Percentiles rank a stretch among this genome's conserved stretches.
phyloP scores from a whole-genome alignment of 2,329 filamentous ascomycete species.

The Trichoderma cornu-damae region DNA sequence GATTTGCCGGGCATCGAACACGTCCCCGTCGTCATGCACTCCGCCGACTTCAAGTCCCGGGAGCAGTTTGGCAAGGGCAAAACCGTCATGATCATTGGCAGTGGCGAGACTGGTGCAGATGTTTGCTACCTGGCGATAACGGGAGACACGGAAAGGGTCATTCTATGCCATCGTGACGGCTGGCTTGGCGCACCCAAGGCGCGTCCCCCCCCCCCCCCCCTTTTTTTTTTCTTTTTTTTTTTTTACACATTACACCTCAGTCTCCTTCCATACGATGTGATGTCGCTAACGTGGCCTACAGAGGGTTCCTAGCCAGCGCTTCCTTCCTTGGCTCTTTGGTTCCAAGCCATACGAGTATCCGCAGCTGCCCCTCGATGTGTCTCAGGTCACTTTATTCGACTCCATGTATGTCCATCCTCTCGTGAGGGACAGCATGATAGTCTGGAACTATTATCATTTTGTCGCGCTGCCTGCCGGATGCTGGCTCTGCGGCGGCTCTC shows the following conservation, averaged over 20 bases:
- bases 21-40: constrained; percentile 37
- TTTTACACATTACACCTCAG: no score
- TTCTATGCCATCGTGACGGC: constrained; percentile 39
- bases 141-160: constrained; percentile 34
- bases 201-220: no score
- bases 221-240: no score
- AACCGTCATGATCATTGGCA: constrained; percentile 39
- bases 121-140: constrained; percentile 39
- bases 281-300: background rate
- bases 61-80: constrained; percentile 36
- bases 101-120: constrained; percentile 41
- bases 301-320: constrained; percentile 20
- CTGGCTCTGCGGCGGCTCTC: constrained; percentile 23
- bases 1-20: constrained; percentile 34
- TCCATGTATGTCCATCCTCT: constrained; percentile 39
- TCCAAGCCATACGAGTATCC: constrained; percentile 23
- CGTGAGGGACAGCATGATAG: constrained; percentile 31
- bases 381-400: constrained; percentile 39
- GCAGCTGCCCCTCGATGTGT: constrained; percentile 30
- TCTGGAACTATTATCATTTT: constrained; percentile 38
- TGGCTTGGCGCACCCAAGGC: constrained; percentile 26
- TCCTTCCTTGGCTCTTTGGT: constrained; percentile 22
- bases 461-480: constrained; percentile 24
- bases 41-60: constrained; percentile 38
- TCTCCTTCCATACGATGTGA: background rate